Conservation (phyloP, 2,329 filamentous ascomycete genomes). For the Epichloe brachyelytri region DNA sequence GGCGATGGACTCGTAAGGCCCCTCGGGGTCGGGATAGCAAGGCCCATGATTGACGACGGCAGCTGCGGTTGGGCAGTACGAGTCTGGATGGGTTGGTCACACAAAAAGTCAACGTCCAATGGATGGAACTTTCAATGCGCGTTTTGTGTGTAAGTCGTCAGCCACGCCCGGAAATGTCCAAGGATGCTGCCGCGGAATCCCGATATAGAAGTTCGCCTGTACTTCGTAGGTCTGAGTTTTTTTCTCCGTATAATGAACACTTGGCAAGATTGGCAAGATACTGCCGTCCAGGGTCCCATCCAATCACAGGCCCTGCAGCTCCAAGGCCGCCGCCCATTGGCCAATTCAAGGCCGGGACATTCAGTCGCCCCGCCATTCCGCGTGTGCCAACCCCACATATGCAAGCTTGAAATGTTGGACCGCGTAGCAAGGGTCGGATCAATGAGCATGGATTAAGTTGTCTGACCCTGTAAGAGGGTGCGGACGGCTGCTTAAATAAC, state of each 20-base stretch:
- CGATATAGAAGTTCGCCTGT: too few relatives aligned
- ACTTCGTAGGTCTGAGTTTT: too few relatives aligned
- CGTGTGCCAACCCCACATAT: neutral
- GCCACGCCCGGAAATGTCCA: too few relatives aligned
- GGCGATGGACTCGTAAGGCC: conserved; percentile 1
- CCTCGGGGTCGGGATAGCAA: neutral
- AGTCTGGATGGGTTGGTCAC: too few relatives aligned
- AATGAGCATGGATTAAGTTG: too few relatives aligned
- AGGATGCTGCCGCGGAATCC: too few relatives aligned
- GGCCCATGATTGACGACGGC: neutral
- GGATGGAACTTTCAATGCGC: neutral
- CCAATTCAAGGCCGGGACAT: neutral
- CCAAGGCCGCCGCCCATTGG: neutral
- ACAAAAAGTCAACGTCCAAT: too few relatives aligned
- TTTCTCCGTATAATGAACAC: too few relatives aligned
- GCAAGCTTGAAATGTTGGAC: too few relatives aligned
- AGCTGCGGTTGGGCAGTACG: neutral
- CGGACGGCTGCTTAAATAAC: too few relatives aligned
- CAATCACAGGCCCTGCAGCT: neutral
- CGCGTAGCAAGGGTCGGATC: too few relatives aligned
- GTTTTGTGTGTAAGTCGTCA: neutral
- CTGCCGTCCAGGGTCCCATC: neutral
- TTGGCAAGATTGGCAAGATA: neutral
- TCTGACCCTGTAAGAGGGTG: too few relatives aligned
- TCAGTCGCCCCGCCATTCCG: neutral